Conservation (phyloP, 106 monocot species). For the Apostasia ramifera region DNA sequence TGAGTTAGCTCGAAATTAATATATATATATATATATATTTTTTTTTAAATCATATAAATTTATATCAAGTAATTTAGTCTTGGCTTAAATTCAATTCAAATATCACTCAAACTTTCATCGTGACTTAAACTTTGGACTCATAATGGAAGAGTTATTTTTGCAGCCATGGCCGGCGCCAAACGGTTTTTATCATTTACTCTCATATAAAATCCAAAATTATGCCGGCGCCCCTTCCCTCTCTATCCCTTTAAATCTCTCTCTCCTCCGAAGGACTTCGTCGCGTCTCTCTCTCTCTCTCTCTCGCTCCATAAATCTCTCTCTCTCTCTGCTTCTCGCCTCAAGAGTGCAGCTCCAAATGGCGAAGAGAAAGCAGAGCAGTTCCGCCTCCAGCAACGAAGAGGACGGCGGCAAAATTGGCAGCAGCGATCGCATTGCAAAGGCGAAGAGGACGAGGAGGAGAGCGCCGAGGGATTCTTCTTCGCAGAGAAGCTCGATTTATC, state of each 20-base stretch:
- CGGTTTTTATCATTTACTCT: neutral
- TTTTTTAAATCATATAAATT: too few relatives aligned
- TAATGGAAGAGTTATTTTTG: too few relatives aligned
- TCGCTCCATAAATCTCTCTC: neutral
- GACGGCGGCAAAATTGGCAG: neutral
- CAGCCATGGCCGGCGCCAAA: constrained; percentile 1
- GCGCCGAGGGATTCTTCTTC: constrained; percentile 49
- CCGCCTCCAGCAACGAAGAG: neutral
- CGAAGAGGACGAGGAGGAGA: constrained; percentile 61
- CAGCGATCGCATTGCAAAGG: constrained; percentile 13
- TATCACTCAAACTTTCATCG: too few relatives aligned
- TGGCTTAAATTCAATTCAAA: too few relatives aligned
- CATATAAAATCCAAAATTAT: constrained; percentile 5
- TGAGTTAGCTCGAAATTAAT: too few relatives aligned
- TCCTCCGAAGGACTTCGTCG: constrained; percentile 6
- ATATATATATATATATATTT: too few relatives aligned
- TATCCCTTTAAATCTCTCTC: constrained; percentile 4
- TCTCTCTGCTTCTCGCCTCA: neutral
- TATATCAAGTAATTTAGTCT: too few relatives aligned
- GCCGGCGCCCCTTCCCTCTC: constrained; percentile 10
- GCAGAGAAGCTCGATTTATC: constrained; percentile 67
- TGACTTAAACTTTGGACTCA: too few relatives aligned
- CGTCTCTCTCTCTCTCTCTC: constrained; percentile 6
- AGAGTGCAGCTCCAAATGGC: constrained; percentile 10
- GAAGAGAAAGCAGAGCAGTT: constrained; percentile 21